These are phyloP conservation scores for Penicillium sp. DNA, from an alignment of 2,329 filamentous ascomycete species.

Conservation along the genomic window DNA sequence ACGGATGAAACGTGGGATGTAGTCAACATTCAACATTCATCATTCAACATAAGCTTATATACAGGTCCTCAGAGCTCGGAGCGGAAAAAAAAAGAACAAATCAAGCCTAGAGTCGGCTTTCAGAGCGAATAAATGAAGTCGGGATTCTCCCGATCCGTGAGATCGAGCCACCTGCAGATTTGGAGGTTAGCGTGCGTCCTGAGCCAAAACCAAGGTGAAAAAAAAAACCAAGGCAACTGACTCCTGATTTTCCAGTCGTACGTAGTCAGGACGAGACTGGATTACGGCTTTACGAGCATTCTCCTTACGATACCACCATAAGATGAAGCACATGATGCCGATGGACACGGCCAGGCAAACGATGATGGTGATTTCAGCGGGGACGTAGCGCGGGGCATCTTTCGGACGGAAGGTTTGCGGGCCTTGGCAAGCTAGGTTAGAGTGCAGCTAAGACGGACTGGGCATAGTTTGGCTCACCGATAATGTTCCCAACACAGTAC, in stretches of 20 bases:
- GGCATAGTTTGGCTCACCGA: slow-evolving; percentile 40
- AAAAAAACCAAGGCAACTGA: slow-evolving; percentile 32
- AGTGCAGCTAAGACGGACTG: background rate
- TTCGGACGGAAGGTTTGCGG: slow-evolving; percentile 57
- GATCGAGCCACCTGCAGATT: slow-evolving; percentile 51
- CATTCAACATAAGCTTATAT: background rate
- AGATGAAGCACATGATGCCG: slow-evolving; percentile 59
- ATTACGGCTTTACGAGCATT: slow-evolving; percentile 59
- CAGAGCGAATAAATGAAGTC: slow-evolving; percentile 60
- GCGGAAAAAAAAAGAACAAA: background rate
- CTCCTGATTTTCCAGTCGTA: slow-evolving; percentile 65
- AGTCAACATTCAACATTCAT: background rate
- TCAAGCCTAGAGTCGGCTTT: background rate
- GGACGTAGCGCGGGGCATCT: slow-evolving; percentile 59
- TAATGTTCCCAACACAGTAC: slow-evolving; percentile 56
- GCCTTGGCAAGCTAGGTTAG: slow-evolving; percentile 28
- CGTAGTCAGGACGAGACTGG: slow-evolving; percentile 55
- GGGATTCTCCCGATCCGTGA: slow-evolving; percentile 65
- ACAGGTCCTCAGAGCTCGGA: background rate
- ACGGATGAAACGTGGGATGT: background rate
- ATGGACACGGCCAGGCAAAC: slow-evolving; percentile 57
- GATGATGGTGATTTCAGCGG: slow-evolving; percentile 63
- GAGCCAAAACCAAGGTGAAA: background rate
- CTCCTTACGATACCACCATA: slow-evolving; percentile 58
- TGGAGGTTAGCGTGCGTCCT: background rate